Conservation (phyloP, 768 basidiomycete genomes). For the Serpula lacrymans region DNA sequence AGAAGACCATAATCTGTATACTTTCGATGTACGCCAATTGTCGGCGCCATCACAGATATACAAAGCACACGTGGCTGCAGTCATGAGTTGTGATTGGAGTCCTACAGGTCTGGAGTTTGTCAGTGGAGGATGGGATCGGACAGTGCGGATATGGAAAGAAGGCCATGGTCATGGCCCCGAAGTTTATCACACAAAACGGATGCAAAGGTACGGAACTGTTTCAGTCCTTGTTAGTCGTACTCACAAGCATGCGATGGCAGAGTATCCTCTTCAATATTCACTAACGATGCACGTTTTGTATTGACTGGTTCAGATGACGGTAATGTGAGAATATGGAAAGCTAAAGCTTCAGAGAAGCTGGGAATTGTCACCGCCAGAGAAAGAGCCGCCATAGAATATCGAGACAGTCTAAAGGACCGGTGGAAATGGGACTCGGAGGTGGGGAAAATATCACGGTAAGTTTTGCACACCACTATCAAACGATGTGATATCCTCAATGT, state of each 20-base stretch:
- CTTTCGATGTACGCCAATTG: conserved; percentile 91
- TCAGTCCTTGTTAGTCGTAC: conserved; percentile 2
- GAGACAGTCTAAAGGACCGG: conserved; percentile 79
- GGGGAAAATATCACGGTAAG: conserved; percentile 75
- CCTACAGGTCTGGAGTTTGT: conserved; percentile 96
- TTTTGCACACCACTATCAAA: conserved; percentile 3
- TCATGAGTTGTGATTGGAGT: conserved; percentile 96
- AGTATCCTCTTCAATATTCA: conserved; percentile 85
- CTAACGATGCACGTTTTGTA: conserved; percentile 88
- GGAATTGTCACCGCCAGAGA: conserved; percentile 90
- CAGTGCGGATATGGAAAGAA: conserved; percentile 89
- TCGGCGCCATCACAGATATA: conserved; percentile 85
- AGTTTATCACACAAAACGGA: conserved; percentile 97
- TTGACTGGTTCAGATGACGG: conserved; percentile 92
- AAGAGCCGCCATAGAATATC: conserved; percentile 88
- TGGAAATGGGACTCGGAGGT: conserved; percentile 88
- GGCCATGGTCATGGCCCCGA: conserved; percentile 79
- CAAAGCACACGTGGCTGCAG: conserved; percentile 95
- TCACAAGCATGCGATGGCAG: conserved; percentile 43
- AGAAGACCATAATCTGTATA: conserved; percentile 98
- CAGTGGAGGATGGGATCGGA: conserved; percentile 95
- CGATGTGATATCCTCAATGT: conserved; percentile 4
- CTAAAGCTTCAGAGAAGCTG: conserved; percentile 86
- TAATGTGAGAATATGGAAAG: conserved; percentile 94
- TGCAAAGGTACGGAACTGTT: conserved; percentile 72